phyloP scores from a whole-genome alignment of 768 basidiomycete species.

The Serpula lacrymans region DNA sequence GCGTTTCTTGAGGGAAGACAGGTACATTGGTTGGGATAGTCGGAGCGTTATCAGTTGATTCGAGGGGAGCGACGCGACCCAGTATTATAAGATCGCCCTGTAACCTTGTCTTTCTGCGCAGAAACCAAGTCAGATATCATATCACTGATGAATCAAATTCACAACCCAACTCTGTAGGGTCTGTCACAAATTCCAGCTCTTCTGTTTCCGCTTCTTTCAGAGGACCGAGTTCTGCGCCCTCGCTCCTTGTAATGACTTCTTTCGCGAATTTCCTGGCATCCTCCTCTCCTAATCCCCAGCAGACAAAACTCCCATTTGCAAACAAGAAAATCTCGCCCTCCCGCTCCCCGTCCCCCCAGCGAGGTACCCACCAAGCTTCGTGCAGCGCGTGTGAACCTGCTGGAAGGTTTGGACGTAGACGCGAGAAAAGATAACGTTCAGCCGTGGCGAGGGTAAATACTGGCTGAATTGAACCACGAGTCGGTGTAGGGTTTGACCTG shows the following conservation, averaged over 20 bases:
- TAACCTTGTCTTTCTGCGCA: slow-evolving; percentile 70
- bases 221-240: slow-evolving; percentile 58
- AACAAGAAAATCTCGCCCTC: slow-evolving; percentile 89
- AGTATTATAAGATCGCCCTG: slow-evolving; percentile 93
- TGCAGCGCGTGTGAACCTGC: slow-evolving; percentile 57
- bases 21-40: slow-evolving; percentile 46
- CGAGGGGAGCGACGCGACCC: slow-evolving; percentile 63
- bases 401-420: slow-evolving; percentile 56
- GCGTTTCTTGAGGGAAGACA: slow-evolving; percentile 64
- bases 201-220: slow-evolving; percentile 77
- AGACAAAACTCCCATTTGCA: slow-evolving; percentile 83
- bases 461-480: slow-evolving; percentile 69
- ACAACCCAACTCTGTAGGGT: slow-evolving; percentile 75
- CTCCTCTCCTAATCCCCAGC: slow-evolving; percentile 80
- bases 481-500: slow-evolving; percentile 82
- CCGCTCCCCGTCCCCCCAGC: slow-evolving; percentile 52
- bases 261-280: slow-evolving; percentile 67
- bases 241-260: slow-evolving; percentile 53
- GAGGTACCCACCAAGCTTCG: slow-evolving; percentile 78
- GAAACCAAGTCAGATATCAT: slow-evolving; percentile 2
- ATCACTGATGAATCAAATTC: slow-evolving; percentile 1
- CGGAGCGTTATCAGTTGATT: slow-evolving; percentile 41
- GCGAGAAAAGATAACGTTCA: slow-evolving; percentile 72
- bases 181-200: slow-evolving; percentile 89
- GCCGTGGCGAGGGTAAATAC: slow-evolving; percentile 84